phyloP scores from a whole-genome alignment of 2,329 filamentous ascomycete genomes.

The Thermomyces lanuginosus region DNA sequence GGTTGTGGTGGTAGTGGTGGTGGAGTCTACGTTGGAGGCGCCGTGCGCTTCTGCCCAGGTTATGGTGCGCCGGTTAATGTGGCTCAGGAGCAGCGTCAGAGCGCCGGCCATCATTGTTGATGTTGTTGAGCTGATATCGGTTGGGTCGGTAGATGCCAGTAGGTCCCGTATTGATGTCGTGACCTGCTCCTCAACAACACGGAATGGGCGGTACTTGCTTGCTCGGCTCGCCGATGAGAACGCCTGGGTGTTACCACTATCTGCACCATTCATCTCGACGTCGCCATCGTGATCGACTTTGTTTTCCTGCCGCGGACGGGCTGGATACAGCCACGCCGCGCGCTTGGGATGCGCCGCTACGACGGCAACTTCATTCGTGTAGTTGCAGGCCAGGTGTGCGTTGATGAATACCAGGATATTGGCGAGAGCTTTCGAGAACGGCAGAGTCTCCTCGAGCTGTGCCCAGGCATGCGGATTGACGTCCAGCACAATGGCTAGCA shows the following conservation, averaged over 20 bases:
- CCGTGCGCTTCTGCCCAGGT: slow-evolving; percentile 44
- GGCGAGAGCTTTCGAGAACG: slow-evolving; percentile 69
- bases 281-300: slow-evolving; percentile 31
- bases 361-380: slow-evolving; percentile 80
- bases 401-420: slow-evolving; percentile 93
- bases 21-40: slow-evolving; percentile 20
- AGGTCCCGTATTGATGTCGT: slow-evolving; percentile 58
- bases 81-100: slow-evolving; percentile 70
- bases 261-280: slow-evolving; percentile 42
- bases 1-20: slow-evolving; percentile 16
- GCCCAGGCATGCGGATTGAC: slow-evolving; percentile 94
- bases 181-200: slow-evolving; percentile 68
- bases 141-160: slow-evolving; percentile 48
- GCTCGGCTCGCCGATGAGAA: slow-evolving; percentile 32
- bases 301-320: slow-evolving; percentile 13
- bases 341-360: slow-evolving; percentile 78
- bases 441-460: slow-evolving; percentile 53
- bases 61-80: slow-evolving; percentile 72
- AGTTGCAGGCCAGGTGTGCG: slow-evolving; percentile 84
- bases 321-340: slow-evolving; percentile 79
- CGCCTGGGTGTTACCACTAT: slow-evolving; percentile 15
- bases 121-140: slow-evolving; percentile 44
- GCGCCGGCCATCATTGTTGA: slow-evolving; percentile 85
- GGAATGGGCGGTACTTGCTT: slow-evolving; percentile 90
- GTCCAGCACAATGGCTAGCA: slow-evolving; percentile 82